These are phyloP conservation scores for Silene coronaria DNA, from an alignment of 179 eudicot genomes.

Conservation along the genomic window DNA sequence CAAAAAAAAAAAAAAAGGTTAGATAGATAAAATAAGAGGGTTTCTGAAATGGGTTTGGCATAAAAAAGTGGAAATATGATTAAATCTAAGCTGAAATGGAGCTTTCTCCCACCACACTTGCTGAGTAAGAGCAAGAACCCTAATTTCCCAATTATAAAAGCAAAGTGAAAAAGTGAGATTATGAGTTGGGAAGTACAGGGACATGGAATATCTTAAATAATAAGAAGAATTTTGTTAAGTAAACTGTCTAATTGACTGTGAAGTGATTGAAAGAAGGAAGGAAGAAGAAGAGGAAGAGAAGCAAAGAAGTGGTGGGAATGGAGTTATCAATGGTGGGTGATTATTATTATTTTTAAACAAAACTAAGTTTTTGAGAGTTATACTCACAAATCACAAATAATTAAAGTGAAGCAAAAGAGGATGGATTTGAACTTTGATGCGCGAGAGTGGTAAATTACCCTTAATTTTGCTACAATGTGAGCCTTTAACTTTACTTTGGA, in stretches of 20 bases:
- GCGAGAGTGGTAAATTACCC: no score
- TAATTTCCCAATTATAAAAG: constrained; percentile 32
- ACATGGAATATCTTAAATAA: constrained; percentile 21
- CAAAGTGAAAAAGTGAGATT: constrained; percentile 22
- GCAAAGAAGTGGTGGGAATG: constrained; percentile 36
- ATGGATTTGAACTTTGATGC: neutral
- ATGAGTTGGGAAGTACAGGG: constrained; percentile 25
- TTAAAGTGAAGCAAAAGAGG: constrained; percentile 10
- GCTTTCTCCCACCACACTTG: constrained; percentile 40
- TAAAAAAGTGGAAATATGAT: constrained; percentile 14
- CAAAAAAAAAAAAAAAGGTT: neutral
- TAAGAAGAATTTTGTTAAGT: neutral
- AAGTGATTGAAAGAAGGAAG: neutral
- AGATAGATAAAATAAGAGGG: constrained; percentile 14
- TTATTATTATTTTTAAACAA: constrained; percentile 40
- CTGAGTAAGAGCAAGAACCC: constrained; percentile 23
- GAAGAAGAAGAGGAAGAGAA: constrained; percentile 7
- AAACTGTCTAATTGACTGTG: neutral
- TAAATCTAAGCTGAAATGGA: constrained; percentile 53
- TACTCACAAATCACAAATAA: constrained; percentile 25
- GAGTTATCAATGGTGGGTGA: constrained; percentile 39
- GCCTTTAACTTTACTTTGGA: no score
- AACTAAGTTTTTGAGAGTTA: constrained; percentile 18
- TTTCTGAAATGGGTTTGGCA: constrained; percentile 27
- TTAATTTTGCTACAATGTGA: no score